Evolutionary conservation across 192 early-diverging fungal genomes (phyloP).

Genomic region (Coemansia erecta): DNA sequence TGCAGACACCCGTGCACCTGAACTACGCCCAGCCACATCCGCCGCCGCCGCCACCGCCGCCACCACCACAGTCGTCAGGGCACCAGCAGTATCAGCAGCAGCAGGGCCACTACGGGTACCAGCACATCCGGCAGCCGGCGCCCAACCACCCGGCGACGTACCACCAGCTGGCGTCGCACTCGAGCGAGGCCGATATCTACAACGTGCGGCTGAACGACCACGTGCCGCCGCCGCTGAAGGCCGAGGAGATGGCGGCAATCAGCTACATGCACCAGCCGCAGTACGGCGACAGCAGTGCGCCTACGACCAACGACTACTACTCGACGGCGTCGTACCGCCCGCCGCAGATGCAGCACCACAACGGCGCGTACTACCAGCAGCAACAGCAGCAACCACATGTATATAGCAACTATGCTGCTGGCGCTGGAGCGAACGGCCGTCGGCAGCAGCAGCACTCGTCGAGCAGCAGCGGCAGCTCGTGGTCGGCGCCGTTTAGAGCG

Average conservation of each 20-base stretch:
- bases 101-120: slow-evolving; percentile 9
- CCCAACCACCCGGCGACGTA: slow-evolving; percentile 13
- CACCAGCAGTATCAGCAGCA: slow-evolving; percentile 17
- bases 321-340: slow-evolving; percentile 40
- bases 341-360: no score
- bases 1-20: slow-evolving; percentile 35
- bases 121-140: background rate
- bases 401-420: slow-evolving; percentile 33
- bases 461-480: slow-evolving; percentile 11
- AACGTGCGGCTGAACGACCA: slow-evolving; percentile 47
- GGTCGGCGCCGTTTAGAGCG: slow-evolving; percentile 16
- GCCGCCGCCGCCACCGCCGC: slow-evolving; percentile 21
- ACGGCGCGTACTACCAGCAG: background rate
- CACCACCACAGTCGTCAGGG: slow-evolving; percentile 10
- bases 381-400: slow-evolving; percentile 20
- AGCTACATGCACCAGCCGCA: slow-evolving; percentile 24
- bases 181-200: slow-evolving; percentile 38
- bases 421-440: background rate
- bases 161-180: slow-evolving; percentile 10
- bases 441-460: background rate
- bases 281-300: slow-evolving; percentile 12
- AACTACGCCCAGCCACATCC: slow-evolving; percentile 7
- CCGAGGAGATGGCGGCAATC: slow-evolving; percentile 47
- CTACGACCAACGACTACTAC: slow-evolving; percentile 44
- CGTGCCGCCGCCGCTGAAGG: slow-evolving; percentile 34